A percentile compares a stretch with the other conserved stretches of the same genome.
phyloP scores from a whole-genome alignment of 306 rosid species.

The Vicia villosa region DNA sequence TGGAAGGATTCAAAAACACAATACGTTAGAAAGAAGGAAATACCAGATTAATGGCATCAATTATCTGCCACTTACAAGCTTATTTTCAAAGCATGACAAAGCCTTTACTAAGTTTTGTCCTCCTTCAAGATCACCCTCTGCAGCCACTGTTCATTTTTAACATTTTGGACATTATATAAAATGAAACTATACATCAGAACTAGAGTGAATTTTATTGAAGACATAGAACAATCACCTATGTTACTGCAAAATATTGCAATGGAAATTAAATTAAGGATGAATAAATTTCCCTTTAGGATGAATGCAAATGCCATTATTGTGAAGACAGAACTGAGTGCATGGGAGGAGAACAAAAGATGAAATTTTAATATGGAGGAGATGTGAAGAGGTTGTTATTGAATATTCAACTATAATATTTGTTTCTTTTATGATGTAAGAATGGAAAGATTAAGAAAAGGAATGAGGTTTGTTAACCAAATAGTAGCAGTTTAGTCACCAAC shows the following conservation, averaged over 20 bases:
- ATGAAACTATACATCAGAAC: neutral
- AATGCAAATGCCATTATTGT: slow-evolving; percentile 41
- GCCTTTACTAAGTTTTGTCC: slow-evolving; percentile 48
- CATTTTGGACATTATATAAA: neutral
- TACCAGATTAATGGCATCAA: neutral
- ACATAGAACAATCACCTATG: slow-evolving; percentile 43
- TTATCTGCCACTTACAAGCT: slow-evolving; percentile 50
- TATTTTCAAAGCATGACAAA: slow-evolving; percentile 58
- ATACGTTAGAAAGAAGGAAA: neutral
- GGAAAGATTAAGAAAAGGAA: slow-evolving; percentile 27
- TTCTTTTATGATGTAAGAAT: slow-evolving; percentile 27
- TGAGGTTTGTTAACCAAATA: slow-evolving; percentile 37
- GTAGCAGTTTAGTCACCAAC: slow-evolving; percentile 46
- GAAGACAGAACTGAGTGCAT: slow-evolving; percentile 19
- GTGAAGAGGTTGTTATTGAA: slow-evolving; percentile 11
- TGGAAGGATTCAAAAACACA: neutral
- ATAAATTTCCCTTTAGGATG: slow-evolving; percentile 31
- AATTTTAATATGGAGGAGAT: slow-evolving; percentile 34
- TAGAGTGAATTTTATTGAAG: neutral
- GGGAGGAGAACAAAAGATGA: slow-evolving; percentile 2
- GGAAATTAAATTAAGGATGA: slow-evolving; percentile 21
- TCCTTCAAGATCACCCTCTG: slow-evolving; percentile 44
- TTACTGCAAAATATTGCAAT: slow-evolving; percentile 36
- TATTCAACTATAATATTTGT: neutral
- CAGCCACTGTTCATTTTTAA: slow-evolving; percentile 46